These are phyloP conservation scores for Xenoacremonium recifei DNA, from an alignment of 2,329 filamentous ascomycete species.

Conservation along the genomic window DNA sequence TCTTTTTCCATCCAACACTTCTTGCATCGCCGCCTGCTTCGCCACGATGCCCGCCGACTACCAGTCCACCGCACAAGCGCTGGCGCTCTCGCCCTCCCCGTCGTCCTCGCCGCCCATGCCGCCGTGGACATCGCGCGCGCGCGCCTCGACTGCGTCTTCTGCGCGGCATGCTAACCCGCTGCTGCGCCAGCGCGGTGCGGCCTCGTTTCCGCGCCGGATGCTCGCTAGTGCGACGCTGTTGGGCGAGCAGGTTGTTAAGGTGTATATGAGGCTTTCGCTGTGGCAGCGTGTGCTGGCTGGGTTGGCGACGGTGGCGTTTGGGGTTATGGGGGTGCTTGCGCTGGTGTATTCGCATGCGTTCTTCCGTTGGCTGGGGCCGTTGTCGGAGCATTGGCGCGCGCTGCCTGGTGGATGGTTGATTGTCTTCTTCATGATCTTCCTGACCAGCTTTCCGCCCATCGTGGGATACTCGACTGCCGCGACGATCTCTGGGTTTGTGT, in stretches of 20 bases:
- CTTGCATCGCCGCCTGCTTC: neutral
- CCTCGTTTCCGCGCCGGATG: slow-evolving; percentile 41
- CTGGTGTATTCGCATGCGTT: slow-evolving; percentile 77
- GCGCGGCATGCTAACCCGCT: slow-evolving; percentile 44
- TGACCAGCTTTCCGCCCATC: slow-evolving; percentile 80
- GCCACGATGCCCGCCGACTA: slow-evolving; percentile 51
- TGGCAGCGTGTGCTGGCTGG: slow-evolving; percentile 61
- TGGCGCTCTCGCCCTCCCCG: slow-evolving; percentile 41
- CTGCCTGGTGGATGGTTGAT: slow-evolving; percentile 71
- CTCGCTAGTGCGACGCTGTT: slow-evolving; percentile 38
- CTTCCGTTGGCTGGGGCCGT: slow-evolving; percentile 71
- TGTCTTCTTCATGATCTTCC: slow-evolving; percentile 72
- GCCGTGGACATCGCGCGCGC: slow-evolving; percentile 21
- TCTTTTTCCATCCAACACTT: neutral
- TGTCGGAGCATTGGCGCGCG: slow-evolving; percentile 74
- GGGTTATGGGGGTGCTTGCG: slow-evolving; percentile 63
- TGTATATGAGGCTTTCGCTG: slow-evolving; percentile 56
- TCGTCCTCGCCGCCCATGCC: slow-evolving; percentile 31
- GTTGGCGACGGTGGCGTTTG: slow-evolving; percentile 46
- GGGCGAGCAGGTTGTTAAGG: slow-evolving; percentile 42
- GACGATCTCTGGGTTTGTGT: slow-evolving; percentile 54
- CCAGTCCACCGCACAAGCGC: slow-evolving; percentile 47
- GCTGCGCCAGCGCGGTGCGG: slow-evolving; percentile 26
- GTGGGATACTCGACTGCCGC: slow-evolving; percentile 80
- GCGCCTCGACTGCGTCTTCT: slow-evolving; percentile 17